Evolutionary conservation across 2,329 filamentous ascomycete genomes (phyloP).

Genomic region (Immersiporthe knoxdaviesiana): DNA sequence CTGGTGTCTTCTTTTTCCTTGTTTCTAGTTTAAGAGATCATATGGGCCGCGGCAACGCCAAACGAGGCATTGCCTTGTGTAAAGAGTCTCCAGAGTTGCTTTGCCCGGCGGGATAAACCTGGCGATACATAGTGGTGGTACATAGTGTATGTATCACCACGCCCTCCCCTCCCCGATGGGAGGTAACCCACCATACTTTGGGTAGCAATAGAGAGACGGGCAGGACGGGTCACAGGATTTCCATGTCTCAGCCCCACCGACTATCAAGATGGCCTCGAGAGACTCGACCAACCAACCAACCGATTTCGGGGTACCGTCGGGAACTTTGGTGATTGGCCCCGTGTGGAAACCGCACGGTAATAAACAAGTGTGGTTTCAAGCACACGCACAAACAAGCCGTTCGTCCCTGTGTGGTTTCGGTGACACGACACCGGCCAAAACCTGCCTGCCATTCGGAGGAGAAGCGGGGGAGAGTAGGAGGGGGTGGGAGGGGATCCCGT

Average conservation of each 20-base stretch:
- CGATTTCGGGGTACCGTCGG: not conserved
- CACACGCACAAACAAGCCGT: not conserved
- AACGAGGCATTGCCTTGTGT: not conserved
- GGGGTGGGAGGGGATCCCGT: not conserved
- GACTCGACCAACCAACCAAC: not conserved
- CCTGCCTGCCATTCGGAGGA: not conserved
- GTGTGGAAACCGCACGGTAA: constrained; percentile 1
- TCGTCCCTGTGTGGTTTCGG: not conserved
- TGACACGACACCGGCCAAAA: not conserved
- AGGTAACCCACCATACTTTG: not conserved
- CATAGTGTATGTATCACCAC: not conserved
- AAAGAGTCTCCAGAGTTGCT: not conserved
- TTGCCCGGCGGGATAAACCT: not conserved
- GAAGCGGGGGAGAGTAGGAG: not conserved
- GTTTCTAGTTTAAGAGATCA: not conserved
- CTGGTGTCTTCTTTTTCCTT: not conserved
- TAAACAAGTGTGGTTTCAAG: not conserved
- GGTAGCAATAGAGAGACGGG: not conserved
- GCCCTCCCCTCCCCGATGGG: not conserved
- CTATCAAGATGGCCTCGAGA: not conserved
- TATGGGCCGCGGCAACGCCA: not conserved
- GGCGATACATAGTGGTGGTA: too few species aligned
- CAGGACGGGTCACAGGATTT: not conserved
- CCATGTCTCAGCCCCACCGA: constrained; percentile 5
- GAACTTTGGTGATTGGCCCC: not conserved